Evolutionary conservation across 1,284 basidiomycete species (phyloP).

Genomic region (Rhodofomes roseus): DNA sequence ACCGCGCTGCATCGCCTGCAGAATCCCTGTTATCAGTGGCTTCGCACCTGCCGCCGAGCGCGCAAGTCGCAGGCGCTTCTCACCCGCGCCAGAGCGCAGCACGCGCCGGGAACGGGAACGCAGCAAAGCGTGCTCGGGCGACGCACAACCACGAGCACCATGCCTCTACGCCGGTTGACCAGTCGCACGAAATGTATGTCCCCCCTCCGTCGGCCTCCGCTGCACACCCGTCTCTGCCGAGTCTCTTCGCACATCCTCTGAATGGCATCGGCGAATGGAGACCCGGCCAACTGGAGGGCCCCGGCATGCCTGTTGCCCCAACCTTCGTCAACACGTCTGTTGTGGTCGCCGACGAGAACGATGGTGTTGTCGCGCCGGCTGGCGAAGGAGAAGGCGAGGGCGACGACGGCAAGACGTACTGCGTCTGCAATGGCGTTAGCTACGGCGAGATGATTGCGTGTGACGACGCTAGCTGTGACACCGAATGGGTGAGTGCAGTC

Average conservation of each 20-base stretch:
- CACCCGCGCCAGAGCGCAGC: conserved; percentile 18
- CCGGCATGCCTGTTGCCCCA: conserved; percentile 66
- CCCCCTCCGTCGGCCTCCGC: conserved; percentile 35
- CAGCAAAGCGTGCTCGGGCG: conserved; percentile 21
- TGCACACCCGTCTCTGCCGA: conserved; percentile 39
- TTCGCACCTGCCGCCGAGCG: conserved; percentile 40
- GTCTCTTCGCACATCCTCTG: conserved; percentile 29
- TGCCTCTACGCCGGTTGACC: conserved; percentile 19
- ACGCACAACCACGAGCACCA: conserved; percentile 21
- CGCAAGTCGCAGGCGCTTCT: conserved; percentile 1
- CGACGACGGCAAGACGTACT: conserved; percentile 80
- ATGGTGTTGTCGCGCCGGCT: conserved; percentile 24
- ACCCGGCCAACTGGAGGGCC: conserved; percentile 63
- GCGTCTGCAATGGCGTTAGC: conserved; percentile 83
- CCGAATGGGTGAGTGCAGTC: conserved; percentile 83
- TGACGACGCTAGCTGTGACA: conserved; percentile 84
- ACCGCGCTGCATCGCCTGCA: conserved; percentile 64
- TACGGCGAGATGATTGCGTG: conserved; percentile 98
- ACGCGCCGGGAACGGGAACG: conserved; percentile 22
- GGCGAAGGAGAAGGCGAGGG: conserved; percentile 50
- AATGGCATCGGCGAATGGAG: conserved; percentile 34
- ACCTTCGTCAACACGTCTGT: conserved; percentile 23
- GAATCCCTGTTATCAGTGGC: conserved; percentile 69
- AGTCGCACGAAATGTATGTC: conserved; percentile 30
- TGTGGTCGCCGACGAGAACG: conserved; percentile 21